Evolutionary conservation across 2,329 filamentous ascomycete genomes (phyloP).

Genomic region (Ceratocystis ficicola): DNA sequence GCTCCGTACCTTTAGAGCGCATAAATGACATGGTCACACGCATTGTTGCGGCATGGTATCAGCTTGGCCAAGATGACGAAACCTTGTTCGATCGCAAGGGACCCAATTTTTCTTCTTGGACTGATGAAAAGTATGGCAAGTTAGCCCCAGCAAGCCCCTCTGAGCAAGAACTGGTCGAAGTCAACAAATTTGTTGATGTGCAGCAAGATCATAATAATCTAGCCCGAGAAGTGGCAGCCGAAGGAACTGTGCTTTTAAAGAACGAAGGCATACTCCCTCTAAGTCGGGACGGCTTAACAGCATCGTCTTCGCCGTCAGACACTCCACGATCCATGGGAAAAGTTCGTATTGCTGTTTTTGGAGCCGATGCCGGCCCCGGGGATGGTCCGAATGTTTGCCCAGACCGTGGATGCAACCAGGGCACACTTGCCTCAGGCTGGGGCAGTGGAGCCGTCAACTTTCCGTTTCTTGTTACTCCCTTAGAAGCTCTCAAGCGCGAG

Average conservation of each 20-base stretch:
- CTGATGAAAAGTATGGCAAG: constrained; percentile 41
- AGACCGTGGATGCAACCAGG: constrained; percentile 56
- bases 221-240: constrained; percentile 43
- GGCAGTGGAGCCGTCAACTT: constrained; percentile 57
- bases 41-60: constrained; percentile 83
- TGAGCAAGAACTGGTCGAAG: constrained; percentile 32
- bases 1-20: constrained; percentile 64
- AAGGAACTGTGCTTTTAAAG: constrained; percentile 46
- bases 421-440: constrained; percentile 61
- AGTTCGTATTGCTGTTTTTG: constrained; percentile 38
- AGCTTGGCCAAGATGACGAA: constrained; percentile 61
- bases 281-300: constrained; percentile 27
- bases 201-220: constrained; percentile 41
- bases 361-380: constrained; percentile 40
- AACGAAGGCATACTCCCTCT: constrained; percentile 50
- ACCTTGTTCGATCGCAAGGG: constrained; percentile 59
- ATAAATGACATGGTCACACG: constrained; percentile 82
- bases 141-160: constrained; percentile 41
- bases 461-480: constrained; percentile 54
- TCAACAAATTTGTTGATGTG: constrained; percentile 58
- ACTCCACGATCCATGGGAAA: constrained; percentile 29
- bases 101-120: constrained; percentile 72
- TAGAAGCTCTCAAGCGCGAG: constrained; percentile 45
- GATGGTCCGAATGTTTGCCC: constrained; percentile 53
- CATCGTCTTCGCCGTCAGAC: constrained; percentile 23